phyloP scores from a whole-genome alignment of 495 filamentous ascomycete genomes.

The Penicillium subrubescens region DNA sequence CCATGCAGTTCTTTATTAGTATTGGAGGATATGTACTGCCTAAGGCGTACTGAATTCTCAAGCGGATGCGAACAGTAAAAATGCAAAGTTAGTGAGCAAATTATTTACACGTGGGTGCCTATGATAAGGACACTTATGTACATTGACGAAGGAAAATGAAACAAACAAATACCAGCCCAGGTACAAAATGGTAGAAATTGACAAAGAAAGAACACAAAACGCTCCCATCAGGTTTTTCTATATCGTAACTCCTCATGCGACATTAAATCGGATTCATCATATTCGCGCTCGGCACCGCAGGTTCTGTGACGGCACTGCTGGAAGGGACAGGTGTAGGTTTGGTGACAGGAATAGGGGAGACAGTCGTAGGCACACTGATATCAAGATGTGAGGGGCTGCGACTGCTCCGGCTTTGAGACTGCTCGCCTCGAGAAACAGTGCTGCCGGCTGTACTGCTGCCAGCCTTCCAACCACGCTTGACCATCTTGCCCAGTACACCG shows the following conservation, averaged over 20 bases:
- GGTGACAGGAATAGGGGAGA: conserved; percentile 28
- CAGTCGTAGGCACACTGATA: conserved; percentile 28
- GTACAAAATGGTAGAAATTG: not conserved
- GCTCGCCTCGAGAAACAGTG: conserved; percentile 30
- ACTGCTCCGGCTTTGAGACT: conserved; percentile 38
- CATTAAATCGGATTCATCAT: conserved; percentile 49
- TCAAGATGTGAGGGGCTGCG: conserved; percentile 32
- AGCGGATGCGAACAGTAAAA: not conserved
- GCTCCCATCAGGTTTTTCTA: conserved; percentile 16
- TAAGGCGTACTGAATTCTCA: conserved; percentile 3
- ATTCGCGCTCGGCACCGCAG: conserved; percentile 38
- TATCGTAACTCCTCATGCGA: conserved; percentile 8
- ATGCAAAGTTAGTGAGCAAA: not conserved
- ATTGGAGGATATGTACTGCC: conserved; percentile 38
- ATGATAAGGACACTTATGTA: not conserved
- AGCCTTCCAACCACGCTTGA: conserved; percentile 60
- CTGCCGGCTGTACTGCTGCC: conserved; percentile 35
- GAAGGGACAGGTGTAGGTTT: conserved; percentile 22
- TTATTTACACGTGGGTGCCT: not conserved
- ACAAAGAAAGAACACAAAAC: not conserved
- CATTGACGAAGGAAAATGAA: not conserved
- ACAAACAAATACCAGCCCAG: not conserved
- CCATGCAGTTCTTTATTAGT: conserved; percentile 29
- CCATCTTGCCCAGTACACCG: conserved; percentile 73
- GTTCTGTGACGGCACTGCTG: conserved; percentile 15